Evolutionary conservation across 164 flowering plant species (phyloP).

Genomic region (Piper betle): DNA sequence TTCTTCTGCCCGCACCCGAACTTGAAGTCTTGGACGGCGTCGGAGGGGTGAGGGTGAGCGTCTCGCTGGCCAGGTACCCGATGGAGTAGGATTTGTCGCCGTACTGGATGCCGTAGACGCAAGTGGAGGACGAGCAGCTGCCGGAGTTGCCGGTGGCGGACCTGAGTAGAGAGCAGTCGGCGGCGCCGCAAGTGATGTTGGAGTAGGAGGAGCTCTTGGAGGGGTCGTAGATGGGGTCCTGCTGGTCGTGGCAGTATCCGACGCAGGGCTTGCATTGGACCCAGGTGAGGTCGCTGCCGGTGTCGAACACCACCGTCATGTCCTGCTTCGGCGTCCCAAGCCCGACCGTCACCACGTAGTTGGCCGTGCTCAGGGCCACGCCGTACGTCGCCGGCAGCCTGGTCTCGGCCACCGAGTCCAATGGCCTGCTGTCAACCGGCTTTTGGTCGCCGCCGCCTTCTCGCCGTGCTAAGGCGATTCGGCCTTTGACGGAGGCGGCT

Average conservation of each 20-base stretch:
- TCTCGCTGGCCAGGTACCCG: slow-evolving; percentile 30
- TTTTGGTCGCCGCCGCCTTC: neutral
- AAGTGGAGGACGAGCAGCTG: slow-evolving; percentile 21
- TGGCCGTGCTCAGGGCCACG: slow-evolving; percentile 25
- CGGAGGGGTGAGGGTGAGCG: slow-evolving; percentile 18
- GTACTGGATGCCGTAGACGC: slow-evolving; percentile 36
- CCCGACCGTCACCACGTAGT: slow-evolving; percentile 51
- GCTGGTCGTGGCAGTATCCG: slow-evolving; percentile 27
- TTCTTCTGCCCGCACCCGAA: slow-evolving; percentile 60
- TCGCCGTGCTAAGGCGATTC: neutral
- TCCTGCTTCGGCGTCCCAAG: slow-evolving; percentile 52
- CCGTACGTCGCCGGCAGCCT: slow-evolving; percentile 30
- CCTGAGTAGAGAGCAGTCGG: slow-evolving; percentile 15
- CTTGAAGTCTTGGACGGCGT: slow-evolving; percentile 14
- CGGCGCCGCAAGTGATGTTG: slow-evolving; percentile 25
- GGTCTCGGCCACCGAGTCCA: neutral
- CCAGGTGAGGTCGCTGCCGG: slow-evolving; percentile 51
- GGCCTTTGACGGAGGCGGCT: slow-evolving; percentile 25
- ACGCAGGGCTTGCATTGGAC: slow-evolving; percentile 51
- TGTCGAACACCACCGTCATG: slow-evolving; percentile 28
- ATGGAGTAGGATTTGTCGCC: slow-evolving; percentile 37
- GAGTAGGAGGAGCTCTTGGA: slow-evolving; percentile 18
- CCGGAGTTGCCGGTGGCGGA: slow-evolving; percentile 26
- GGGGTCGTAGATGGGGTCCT: slow-evolving; percentile 34
- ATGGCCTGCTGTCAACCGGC: neutral